These are phyloP conservation scores for Alternaria sp. DNA, from an alignment of 2,329 filamentous ascomycete species.

Conservation along the genomic window DNA sequence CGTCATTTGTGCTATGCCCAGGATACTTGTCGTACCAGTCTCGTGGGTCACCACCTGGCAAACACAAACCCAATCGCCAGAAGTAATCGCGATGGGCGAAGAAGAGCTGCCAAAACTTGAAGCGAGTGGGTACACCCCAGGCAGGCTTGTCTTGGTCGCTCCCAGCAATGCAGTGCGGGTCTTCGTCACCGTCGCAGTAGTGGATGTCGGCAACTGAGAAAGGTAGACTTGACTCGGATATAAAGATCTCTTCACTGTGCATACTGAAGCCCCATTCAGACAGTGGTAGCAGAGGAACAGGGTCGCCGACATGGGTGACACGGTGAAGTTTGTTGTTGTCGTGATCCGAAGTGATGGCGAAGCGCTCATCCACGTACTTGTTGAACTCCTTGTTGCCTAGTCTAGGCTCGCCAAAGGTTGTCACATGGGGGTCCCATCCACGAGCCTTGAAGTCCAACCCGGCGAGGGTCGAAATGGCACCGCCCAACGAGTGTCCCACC, in stretches of 20 bases:
- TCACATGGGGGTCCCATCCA: constrained; percentile 80
- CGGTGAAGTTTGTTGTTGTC: constrained; percentile 67
- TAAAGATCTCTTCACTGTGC: constrained; percentile 89
- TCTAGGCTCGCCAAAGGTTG: constrained; percentile 90
- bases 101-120: constrained; percentile 88
- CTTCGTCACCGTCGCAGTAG: constrained; percentile 75
- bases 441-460: constrained; percentile 79
- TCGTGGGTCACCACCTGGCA: constrained; percentile 78
- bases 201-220: constrained; percentile 74
- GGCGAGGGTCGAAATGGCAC: constrained; percentile 88
- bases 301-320: constrained; percentile 86
- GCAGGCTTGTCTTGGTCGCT: constrained; percentile 46
- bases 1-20: constrained; percentile 23
- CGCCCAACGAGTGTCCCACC: constrained; percentile 90
- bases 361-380: constrained; percentile 63
- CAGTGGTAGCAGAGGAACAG: constrained; percentile 85
- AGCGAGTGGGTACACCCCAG: constrained; percentile 61
- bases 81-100: constrained; percentile 98
- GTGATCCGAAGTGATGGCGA: constrained; percentile 46
- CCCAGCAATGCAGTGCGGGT: constrained; percentile 74
- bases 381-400: constrained; percentile 64
- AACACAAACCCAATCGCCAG: constrained; percentile 87
- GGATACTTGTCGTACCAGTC: constrained; percentile 67
- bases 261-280: constrained; percentile 86
- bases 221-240: constrained; percentile 74